These are phyloP conservation scores for Vickermania ingenoplastis DNA, from an alignment of 208 protist genomes.

Conservation along the genomic window DNA sequence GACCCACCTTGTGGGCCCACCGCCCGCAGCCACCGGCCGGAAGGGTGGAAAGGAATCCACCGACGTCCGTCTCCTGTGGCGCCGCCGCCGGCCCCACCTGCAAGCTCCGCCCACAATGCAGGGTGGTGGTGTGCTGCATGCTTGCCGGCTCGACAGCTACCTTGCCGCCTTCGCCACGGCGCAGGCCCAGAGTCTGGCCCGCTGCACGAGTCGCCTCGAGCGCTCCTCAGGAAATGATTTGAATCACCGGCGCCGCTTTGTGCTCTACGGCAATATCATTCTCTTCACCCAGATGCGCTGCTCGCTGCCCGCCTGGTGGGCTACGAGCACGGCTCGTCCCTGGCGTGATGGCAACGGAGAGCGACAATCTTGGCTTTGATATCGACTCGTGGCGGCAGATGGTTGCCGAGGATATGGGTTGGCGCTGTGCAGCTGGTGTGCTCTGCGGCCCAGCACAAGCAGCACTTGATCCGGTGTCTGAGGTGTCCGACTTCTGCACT, in stretches of 20 bases:
- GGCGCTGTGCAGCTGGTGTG: slow-evolving; percentile 41
- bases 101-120: background rate
- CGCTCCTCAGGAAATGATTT: slow-evolving; percentile 7
- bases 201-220: slow-evolving; percentile 7
- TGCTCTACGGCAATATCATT: slow-evolving; percentile 70
- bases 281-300: slow-evolving; percentile 26
- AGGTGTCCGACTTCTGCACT: slow-evolving; percentile 30
- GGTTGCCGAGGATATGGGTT: slow-evolving; percentile 61
- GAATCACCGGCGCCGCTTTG: slow-evolving; percentile 17
- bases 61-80: too few relatives aligned
- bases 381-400: slow-evolving; percentile 29
- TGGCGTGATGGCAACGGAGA: slow-evolving; percentile 18
- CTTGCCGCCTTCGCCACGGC: slow-evolving; percentile 39
- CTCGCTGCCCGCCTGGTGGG: slow-evolving; percentile 42
- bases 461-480: slow-evolving; percentile 42
- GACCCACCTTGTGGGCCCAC: too few relatives aligned
- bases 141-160: slow-evolving; percentile 35
- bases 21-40: too few relatives aligned
- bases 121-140: slow-evolving; percentile 48
- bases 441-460: slow-evolving; percentile 40
- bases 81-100: too few relatives aligned
- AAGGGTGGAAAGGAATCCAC: too few relatives aligned
- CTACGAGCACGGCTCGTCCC: slow-evolving; percentile 43
- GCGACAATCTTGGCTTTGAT: slow-evolving; percentile 33
- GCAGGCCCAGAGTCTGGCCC: slow-evolving; percentile 35